Evolutionary conservation across 2,329 filamentous ascomycete genomes (phyloP).

Genomic region (Apiospora aurea): DNA sequence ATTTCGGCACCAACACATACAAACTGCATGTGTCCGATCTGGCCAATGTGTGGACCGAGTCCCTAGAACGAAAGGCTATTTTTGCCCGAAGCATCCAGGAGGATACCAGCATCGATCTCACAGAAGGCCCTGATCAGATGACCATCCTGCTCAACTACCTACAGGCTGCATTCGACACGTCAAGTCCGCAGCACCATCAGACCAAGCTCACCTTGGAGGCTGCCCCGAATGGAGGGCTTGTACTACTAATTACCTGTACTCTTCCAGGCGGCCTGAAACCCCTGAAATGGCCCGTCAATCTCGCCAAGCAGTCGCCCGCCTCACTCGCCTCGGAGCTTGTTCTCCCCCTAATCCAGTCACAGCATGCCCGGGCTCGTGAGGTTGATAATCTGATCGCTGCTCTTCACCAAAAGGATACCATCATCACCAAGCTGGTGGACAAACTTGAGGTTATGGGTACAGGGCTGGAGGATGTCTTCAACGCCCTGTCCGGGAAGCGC

Average conservation of each 20-base stretch:
- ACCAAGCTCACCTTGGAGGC: slow-evolving; percentile 54
- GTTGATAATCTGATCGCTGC: slow-evolving; percentile 51
- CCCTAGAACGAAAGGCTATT: slow-evolving; percentile 66
- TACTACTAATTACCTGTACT: slow-evolving; percentile 64
- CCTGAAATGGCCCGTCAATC: slow-evolving; percentile 69
- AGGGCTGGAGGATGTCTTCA: slow-evolving; percentile 62
- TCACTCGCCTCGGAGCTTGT: slow-evolving; percentile 57
- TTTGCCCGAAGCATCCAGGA: slow-evolving; percentile 66
- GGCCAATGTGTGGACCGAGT: slow-evolving; percentile 76
- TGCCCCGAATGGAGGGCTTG: slow-evolving; percentile 47
- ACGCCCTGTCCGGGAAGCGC: slow-evolving; percentile 55
- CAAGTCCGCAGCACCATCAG: slow-evolving; percentile 49
- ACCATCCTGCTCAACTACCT: slow-evolving; percentile 71
- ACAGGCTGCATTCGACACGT: slow-evolving; percentile 57
- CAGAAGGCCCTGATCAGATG: slow-evolving; percentile 69
- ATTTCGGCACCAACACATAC: slow-evolving; percentile 65
- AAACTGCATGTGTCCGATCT: slow-evolving; percentile 74
- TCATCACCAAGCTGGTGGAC: slow-evolving; percentile 59
- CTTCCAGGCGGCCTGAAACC: slow-evolving; percentile 60
- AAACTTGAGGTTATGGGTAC: slow-evolving; percentile 61
- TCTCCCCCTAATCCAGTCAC: slow-evolving; percentile 57
- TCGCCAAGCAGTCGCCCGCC: slow-evolving; percentile 55
- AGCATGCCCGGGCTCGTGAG: slow-evolving; percentile 49
- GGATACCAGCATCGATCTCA: slow-evolving; percentile 76
- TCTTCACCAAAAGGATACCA: slow-evolving; percentile 58